A percentile compares a stretch with the other conserved stretches of the same genome.
These are phyloP conservation scores for Akanthomyces muscarius DNA, from an alignment of 2,329 filamentous ascomycete species.

Conservation along the genomic window DNA sequence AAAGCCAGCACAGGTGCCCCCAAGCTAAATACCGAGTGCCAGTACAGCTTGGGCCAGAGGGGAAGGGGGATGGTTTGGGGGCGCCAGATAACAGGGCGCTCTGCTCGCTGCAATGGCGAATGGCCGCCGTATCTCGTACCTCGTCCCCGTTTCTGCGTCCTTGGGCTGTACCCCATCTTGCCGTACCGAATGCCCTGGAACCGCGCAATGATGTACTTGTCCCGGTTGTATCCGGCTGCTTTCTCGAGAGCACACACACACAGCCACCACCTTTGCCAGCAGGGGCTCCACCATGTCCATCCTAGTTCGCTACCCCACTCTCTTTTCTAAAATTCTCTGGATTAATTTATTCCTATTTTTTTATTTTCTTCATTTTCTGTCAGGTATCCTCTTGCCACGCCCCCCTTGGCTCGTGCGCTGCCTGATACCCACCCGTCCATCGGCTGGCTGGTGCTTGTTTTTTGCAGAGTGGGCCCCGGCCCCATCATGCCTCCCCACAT, in stretches of 20 bases:
- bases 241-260: not conserved
- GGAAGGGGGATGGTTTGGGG: not conserved
- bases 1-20: not conserved
- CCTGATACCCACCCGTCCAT: slow-evolving; percentile 5
- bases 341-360: not conserved
- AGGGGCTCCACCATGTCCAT: not conserved
- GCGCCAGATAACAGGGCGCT: not conserved
- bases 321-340: not conserved
- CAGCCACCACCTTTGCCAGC: slow-evolving; percentile 1
- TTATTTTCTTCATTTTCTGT: not conserved
- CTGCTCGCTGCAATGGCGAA: not conserved
- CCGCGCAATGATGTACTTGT: not conserved
- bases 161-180: not conserved
- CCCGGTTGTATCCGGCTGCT: not conserved
- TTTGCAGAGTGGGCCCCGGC: not conserved
- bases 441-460: slow-evolving; percentile 17
- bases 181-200: not conserved
- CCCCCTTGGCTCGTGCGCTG: not conserved
- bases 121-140: not conserved
- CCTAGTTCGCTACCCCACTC: not conserved
- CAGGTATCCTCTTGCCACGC: not conserved
- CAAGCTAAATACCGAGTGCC: not conserved
- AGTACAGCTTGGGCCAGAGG: not conserved
- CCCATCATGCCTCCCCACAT: not conserved
- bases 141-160: not conserved